Conservation (phyloP, 2,329 filamentous ascomycete genomes). For the Helotiales sp. region DNA sequence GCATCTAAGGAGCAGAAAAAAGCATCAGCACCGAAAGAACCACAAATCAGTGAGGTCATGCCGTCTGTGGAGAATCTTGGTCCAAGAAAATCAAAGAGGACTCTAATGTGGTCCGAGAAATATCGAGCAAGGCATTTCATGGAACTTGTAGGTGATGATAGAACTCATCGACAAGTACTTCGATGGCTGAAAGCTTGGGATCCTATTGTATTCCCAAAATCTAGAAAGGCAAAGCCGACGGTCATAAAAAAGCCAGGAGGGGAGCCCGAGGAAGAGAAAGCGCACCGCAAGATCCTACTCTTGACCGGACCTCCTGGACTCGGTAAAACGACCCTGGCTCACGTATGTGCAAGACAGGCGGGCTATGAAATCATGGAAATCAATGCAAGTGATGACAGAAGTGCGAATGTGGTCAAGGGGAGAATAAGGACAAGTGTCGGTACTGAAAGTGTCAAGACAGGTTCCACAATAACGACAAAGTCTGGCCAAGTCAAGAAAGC, state of each 20-base stretch:
- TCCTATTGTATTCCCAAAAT: slow-evolving; percentile 77
- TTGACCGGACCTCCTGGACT: slow-evolving; percentile 89
- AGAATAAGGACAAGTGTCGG: slow-evolving; percentile 89
- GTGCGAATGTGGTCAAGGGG: slow-evolving; percentile 83
- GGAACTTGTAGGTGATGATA: slow-evolving; percentile 90
- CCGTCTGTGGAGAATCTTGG: slow-evolving; percentile 42
- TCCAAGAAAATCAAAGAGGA: slow-evolving; percentile 35
- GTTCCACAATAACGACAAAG: slow-evolving; percentile 54
- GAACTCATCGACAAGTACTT: slow-evolving; percentile 86
- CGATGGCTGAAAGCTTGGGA: slow-evolving; percentile 97
- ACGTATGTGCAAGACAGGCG: slow-evolving; percentile 92
- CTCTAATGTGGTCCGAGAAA: slow-evolving; percentile 92
- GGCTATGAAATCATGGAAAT: slow-evolving; percentile 97
- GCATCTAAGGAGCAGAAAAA: slow-evolving; percentile 6
- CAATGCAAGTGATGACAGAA: slow-evolving; percentile 95
- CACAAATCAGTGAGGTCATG: slow-evolving; percentile 25
- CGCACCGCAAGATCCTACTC: slow-evolving; percentile 84
- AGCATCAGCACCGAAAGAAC: background rate
- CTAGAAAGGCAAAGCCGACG: slow-evolving; percentile 57
- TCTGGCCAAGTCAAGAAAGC: slow-evolving; percentile 62
- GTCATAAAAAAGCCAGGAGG: slow-evolving; percentile 42
- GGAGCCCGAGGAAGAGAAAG: slow-evolving; percentile 65
- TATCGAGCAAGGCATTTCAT: slow-evolving; percentile 91
- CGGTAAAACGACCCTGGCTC: slow-evolving; percentile 93
- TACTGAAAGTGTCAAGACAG: slow-evolving; percentile 87